Evolutionary conservation across 148 eudicot species (phyloP).

Genomic region (Polygonum aviculare): DNA sequence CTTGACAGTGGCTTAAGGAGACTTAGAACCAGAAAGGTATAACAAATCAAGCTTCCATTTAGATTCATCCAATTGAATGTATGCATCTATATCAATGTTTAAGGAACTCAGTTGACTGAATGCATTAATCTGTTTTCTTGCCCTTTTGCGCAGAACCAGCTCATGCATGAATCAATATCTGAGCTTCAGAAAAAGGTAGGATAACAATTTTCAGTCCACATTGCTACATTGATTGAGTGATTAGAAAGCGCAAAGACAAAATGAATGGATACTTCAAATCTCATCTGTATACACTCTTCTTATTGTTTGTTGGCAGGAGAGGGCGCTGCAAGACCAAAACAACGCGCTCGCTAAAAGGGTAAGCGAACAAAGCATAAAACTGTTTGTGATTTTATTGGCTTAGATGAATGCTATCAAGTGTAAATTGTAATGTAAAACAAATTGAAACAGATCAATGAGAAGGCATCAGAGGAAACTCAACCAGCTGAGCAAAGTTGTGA

Average conservation of each 20-base stretch:
- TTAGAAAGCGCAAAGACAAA: too few relatives aligned
- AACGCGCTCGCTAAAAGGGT: constrained; percentile 1
- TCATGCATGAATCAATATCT: constrained; percentile 44
- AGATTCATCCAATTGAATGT: too few relatives aligned
- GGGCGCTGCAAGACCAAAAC: constrained; percentile 12
- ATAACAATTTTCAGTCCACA: not conserved
- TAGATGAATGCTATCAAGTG: not conserved
- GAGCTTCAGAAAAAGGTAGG: constrained; percentile 16
- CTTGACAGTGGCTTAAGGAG: constrained; percentile 66
- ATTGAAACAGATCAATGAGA: constrained; percentile 5
- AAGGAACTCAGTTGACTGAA: not conserved
- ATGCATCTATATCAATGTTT: not conserved
- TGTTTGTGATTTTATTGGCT: not conserved
- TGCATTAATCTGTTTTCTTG: not conserved
- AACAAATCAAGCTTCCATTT: too few relatives aligned
- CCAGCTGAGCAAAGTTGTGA: not conserved
- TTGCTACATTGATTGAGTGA: not conserved
- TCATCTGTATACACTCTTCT: not conserved
- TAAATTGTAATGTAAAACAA: not conserved
- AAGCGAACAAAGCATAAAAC: not conserved
- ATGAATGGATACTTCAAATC: not conserved
- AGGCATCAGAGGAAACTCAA: not conserved
- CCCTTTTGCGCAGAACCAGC: constrained; percentile 56
- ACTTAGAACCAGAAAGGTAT: constrained; percentile 64
- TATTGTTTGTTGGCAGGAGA: not conserved